These are phyloP conservation scores for Microbotryum violaceum DNA, from an alignment of 1,284 basidiomycete species.

Conservation along the genomic window DNA sequence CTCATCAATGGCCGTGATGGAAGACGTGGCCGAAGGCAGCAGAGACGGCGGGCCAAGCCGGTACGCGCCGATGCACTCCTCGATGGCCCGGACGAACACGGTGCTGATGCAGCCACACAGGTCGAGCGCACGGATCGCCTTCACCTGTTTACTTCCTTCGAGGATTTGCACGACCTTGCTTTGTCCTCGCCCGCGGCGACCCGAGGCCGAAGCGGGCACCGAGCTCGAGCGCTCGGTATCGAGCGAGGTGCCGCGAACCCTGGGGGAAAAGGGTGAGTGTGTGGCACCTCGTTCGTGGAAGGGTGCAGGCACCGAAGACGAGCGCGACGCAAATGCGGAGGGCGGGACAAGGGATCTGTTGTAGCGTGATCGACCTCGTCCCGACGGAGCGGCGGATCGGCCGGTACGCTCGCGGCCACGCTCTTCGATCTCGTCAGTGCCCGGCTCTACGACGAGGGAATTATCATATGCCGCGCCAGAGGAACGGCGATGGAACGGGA, in stretches of 20 bases:
- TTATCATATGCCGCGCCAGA: conserved; percentile 18
- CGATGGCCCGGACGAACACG: conserved; percentile 67
- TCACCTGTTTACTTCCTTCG: conserved; percentile 36
- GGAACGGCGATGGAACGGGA: conserved; percentile 11
- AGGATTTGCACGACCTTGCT: conserved; percentile 19
- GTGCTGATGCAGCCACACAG: conserved; percentile 88
- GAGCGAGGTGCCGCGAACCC: conserved; percentile 4
- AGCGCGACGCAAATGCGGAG: conserved; percentile 11
- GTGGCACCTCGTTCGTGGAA: conserved; percentile 1
- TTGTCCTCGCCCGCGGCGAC: conserved; percentile 3
- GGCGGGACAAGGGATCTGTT: conserved; percentile 10
- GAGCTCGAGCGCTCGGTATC: conserved; percentile 9
- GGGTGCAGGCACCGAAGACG: conserved; percentile 22
- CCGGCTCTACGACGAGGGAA: neutral
- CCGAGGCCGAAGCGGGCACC: conserved; percentile 2
- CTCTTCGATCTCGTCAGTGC: conserved; percentile 17
- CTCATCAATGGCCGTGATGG: conserved; percentile 31
- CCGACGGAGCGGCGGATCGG: neutral
- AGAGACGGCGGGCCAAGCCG: conserved; percentile 21
- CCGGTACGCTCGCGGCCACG: conserved; percentile 14
- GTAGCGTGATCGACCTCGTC: conserved; percentile 13
- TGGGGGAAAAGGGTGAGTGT: neutral
- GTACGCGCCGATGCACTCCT: conserved; percentile 46
- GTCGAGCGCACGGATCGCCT: conserved; percentile 77
- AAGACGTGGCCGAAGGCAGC: conserved; percentile 4